Evolutionary conservation across 495 filamentous ascomycete genomes (phyloP), one percentile per base, ranked within the genome.

Genomic region (Annulohypoxylon moriforme): DNA sequence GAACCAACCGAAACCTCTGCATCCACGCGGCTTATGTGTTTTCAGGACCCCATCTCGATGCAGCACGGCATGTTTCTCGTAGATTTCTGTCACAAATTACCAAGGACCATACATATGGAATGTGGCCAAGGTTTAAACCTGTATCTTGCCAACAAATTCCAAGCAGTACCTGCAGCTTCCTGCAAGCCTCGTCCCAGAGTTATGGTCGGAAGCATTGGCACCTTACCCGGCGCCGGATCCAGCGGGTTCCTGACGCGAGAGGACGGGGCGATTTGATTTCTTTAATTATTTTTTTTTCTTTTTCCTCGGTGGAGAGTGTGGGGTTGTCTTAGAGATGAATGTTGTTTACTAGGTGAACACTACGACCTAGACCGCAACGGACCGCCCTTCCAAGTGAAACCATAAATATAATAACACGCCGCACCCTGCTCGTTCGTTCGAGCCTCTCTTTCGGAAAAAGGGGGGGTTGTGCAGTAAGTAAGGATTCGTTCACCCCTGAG

Each of bases 1-100:
- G 34, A 36, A 72, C 68, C 52, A 64, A 40, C 64, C 53, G 50
- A 46, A 27, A 18, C 50, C 24, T 10, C 34, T 53, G 10, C 22
- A n/a, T 57, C 57, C 31, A 27, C 38, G 34, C 29, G 10, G 42
- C 60, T 55, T 42, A 18, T 58, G 29, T 42, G 31, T 61, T 63
- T 34, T 10, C 53, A 57, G 16, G 11, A 18, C 5, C 16, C 29
- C 60, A 13, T 16, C 36, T 60, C 53, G 64, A 60, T 29, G 27
- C 38, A 34, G 31, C 47, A 29, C 38, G 36, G 22, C 55, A 40
- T 46, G 18, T 36, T 63, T 58, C 53, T 53, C 33, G 31, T 31
- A 22, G 59, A 34, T 14, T 24, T 52, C 53, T 8, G 9, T 42
- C 34, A 40, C 31, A 46, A 34, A 49, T 55, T 60, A 50, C 36